These are phyloP conservation scores for Coniferiporia weirii DNA, from an alignment of 1,284 basidiomycete species.

Conservation along the genomic window DNA sequence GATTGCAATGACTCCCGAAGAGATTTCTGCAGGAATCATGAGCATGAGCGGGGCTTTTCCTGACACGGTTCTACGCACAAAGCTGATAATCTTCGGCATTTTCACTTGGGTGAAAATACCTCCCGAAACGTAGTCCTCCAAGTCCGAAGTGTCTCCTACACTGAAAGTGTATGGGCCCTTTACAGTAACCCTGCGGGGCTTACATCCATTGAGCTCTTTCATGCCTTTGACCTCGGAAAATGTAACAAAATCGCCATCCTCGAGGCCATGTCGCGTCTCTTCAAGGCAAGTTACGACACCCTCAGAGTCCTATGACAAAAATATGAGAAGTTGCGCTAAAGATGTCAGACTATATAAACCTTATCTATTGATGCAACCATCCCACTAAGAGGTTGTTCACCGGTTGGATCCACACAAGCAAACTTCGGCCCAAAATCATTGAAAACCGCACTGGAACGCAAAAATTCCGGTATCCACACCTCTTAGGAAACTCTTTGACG, in stretches of 20 bases:
- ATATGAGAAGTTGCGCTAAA: neutral
- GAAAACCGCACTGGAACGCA: conserved; percentile 72
- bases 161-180: conserved; percentile 97
- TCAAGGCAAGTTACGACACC: conserved; percentile 95
- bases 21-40: conserved; percentile 67
- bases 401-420: conserved; percentile 91
- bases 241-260: conserved; percentile 97
- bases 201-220: conserved; percentile 85
- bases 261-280: conserved; percentile 94
- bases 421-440: conserved; percentile 97
- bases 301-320: conserved; percentile 60
- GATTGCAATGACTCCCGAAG: conserved; percentile 79
- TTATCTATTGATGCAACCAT: conserved; percentile 94
- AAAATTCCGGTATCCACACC: conserved; percentile 23
- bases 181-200: conserved; percentile 88
- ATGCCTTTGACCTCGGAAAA: conserved; percentile 98
- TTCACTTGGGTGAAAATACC: conserved; percentile 99
- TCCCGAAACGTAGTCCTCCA: conserved; percentile 81
- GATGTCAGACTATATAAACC: conserved; percentile 34
- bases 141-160: conserved; percentile 82
- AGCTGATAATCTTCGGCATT: conserved; percentile 95
- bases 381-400: conserved; percentile 88
- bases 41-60: conserved; percentile 1
- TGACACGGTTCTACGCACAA: conserved; percentile 50
- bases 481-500: conserved; percentile 25